A percentile compares a stretch with the other conserved stretches of the same genome.
Conservation (phyloP, 2,329 filamentous ascomycete genomes). For the Endoconidiophora laricicola region DNA sequence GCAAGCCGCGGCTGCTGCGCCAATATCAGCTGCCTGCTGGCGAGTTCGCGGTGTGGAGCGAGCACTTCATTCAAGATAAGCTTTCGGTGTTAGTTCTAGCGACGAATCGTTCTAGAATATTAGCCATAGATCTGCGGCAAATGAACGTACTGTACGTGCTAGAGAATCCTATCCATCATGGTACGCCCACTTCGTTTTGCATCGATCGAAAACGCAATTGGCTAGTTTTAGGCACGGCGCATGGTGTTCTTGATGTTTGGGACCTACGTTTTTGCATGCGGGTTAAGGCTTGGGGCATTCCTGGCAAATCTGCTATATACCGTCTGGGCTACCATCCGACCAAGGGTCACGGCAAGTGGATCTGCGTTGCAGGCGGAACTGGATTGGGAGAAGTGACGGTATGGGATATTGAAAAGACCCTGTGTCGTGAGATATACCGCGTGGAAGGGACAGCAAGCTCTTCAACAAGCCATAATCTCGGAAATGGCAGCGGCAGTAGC, state of each 20-base stretch:
- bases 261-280: constrained; percentile 87
- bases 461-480: too few relatives aligned
- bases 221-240: constrained; percentile 79
- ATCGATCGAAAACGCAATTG: constrained; percentile 75
- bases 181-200: constrained; percentile 80
- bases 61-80: constrained; percentile 73
- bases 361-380: constrained; percentile 79
- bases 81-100: constrained; percentile 69
- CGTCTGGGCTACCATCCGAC: constrained; percentile 63
- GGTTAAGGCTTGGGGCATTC: constrained; percentile 74
- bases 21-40: constrained; percentile 59
- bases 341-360: constrained; percentile 63
- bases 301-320: constrained; percentile 64
- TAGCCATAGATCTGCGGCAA: constrained; percentile 71
- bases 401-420: constrained; percentile 84
- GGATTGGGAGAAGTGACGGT: constrained; percentile 78
- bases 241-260: constrained; percentile 88
- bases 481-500: not conserved
- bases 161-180: constrained; percentile 80
- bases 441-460: constrained; percentile 21
- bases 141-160: constrained; percentile 72
- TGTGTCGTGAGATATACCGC: constrained; percentile 80
- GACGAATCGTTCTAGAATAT: constrained; percentile 68
- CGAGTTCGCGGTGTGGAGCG: constrained; percentile 76
- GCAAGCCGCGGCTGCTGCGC: constrained; percentile 58